Evolutionary conservation across 2,329 filamentous ascomycete species (phyloP), one percentile per base, ranked within the genome.

Genomic region (Eurotiales sp.): DNA sequence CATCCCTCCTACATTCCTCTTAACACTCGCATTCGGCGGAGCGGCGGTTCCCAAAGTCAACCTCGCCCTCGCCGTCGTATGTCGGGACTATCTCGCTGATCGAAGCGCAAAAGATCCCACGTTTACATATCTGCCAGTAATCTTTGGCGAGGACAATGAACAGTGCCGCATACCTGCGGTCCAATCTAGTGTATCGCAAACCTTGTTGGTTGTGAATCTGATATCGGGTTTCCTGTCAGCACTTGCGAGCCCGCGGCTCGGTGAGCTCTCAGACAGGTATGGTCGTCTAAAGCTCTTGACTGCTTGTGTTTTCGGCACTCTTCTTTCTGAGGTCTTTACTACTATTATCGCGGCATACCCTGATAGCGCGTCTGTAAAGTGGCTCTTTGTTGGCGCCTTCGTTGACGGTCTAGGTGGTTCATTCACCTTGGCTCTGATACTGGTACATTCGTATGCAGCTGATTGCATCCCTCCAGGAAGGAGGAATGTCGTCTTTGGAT

Each of bases 341-440:
- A 88, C 96, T 52, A 65, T 93, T 3, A 85, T 90, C 2, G 90
- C 85, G 21, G 86, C 79, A 55, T 90, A 82, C 59, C 87, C 90
- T 0, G 83, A 90, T 10, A 72, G 71, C 0, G 73, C 96, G 46
- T 80, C 86, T 55, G 88, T 95, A 61, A 84, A 87, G 50, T 87
- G 88, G 81, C 74, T 99, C 19, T 73, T 97, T 5, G 67, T 92
- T 1, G 89, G 89, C 8, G 82, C 85, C 30, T 76, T 88, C 8
- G 76, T 91, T 41, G 93, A 99, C 64, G 93, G 93, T 4, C 64
- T 96, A 4, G 84, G 84, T 8, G 93, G 93, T 7, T 96, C 91
- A 0, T 96, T 96, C 66, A 95, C 90, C 1, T 83, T 89, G 0
- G 86, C 86, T 23, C 87, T 87, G 75, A 84, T 86, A 41, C 74